These are phyloP conservation scores for Nicotiana otophora DNA, from an alignment of 257 asterid genomes.

Conservation along the genomic window DNA sequence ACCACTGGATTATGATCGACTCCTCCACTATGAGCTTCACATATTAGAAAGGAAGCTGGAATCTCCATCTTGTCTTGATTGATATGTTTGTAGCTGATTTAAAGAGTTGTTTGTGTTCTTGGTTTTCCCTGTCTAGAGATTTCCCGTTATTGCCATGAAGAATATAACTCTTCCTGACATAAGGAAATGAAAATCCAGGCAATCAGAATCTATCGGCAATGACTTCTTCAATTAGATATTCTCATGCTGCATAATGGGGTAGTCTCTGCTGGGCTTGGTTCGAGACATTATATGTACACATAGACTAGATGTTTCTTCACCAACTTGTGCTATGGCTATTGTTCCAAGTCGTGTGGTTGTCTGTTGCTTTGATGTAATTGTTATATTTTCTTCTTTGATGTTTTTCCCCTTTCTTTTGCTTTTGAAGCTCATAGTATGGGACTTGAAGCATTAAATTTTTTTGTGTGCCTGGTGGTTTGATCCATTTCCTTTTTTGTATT, in stretches of 20 bases:
- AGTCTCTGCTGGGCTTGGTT: neutral
- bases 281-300: neutral
- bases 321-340: neutral
- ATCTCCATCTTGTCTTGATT: neutral
- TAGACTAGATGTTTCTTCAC: constrained; percentile 2
- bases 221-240: neutral
- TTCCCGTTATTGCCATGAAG: neutral
- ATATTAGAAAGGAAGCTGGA: neutral
- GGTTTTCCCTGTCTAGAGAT: neutral
- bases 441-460: neutral
- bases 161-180: neutral
- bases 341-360: neutral
- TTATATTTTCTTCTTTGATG: neutral
- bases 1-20: neutral
- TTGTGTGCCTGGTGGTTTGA: neutral
- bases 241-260: neutral
- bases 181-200: neutral
- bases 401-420: neutral
- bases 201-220: neutral
- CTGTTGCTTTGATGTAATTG: neutral
- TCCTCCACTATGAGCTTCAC: neutral
- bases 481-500: neutral
- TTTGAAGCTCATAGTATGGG: neutral
- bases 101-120: neutral
- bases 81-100: neutral